Evolutionary conservation across 2,329 filamentous ascomycete genomes (phyloP), one percentile per base, ranked within the genome.

Genomic region (Talaromyces rugulosus): DNA sequence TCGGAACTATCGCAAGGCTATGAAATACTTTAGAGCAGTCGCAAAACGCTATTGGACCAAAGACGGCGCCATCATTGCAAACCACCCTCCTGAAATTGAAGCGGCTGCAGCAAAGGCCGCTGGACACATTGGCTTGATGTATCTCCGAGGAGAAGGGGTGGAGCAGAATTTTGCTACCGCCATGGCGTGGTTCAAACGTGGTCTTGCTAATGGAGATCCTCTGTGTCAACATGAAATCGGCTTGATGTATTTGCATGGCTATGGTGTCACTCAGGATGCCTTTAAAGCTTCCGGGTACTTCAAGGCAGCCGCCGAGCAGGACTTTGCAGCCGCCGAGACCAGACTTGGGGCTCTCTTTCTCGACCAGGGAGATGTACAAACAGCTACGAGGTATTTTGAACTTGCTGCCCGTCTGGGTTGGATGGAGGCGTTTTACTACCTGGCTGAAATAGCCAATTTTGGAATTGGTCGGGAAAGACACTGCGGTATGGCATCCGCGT

Each of bases 351-450:
- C 88, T 11, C 82, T 97, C 1, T 95, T 96, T 73, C 83, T 97
- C 6, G 92, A 96, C 68, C 92, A 96, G 73, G 92, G 92, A 18
- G 92, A 96, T 68, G 79, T 95, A n/a, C 79, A 83, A 5, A 87
- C 88, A 0, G 93, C 93, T 2, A 89, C 87, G 63, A 87, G 89
- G 67, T 96, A 96, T 74, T 96, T 97, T 69, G 92, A 96, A 70
- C 82, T 94, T 55, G 93, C 93, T 5, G 89, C 89, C 47, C 83
- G 91, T 28, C 92, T 92, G 72, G 89, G 89, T 14, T 90, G 92
- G 71, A 89, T 96, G 64, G 92, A 96, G 75, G 90, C 92, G 0
- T 91, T 91, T 72, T 97, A 96, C 77, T 96, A 96, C 73, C 85
- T 97, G 4, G 93, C 91, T 1, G 93, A 97, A 76, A 87, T 96